phyloP scores from a whole-genome alignment of 768 basidiomycete species.

The Serpula lacrymans region DNA sequence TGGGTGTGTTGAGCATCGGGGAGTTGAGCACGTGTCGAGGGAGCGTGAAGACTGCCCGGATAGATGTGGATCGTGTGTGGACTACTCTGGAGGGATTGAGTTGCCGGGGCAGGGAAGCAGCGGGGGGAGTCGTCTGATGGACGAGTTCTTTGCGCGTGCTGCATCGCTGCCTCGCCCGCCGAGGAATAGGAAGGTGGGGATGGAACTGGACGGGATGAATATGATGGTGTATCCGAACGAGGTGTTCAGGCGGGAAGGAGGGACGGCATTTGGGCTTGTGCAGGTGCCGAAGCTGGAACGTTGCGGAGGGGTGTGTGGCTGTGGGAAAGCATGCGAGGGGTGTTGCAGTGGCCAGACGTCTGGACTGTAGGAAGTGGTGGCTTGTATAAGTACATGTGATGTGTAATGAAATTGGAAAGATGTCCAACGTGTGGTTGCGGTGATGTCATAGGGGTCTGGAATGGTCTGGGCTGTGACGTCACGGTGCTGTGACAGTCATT shows the following conservation, averaged over 20 bases:
- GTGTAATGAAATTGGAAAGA: no score
- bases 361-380: no score
- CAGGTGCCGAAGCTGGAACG: conserved; percentile 65
- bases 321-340: conserved; percentile 54
- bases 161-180: conserved; percentile 68
- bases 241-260: conserved; percentile 38
- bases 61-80: conserved; percentile 63
- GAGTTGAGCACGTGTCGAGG: conserved; percentile 39
- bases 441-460: no score
- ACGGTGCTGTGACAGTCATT: no score
- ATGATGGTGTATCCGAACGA: conserved; percentile 41
- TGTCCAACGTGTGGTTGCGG: no score
- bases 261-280: conserved; percentile 46
- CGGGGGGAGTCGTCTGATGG: conserved; percentile 38
- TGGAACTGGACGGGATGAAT: conserved; percentile 50
- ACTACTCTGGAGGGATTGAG: conserved; percentile 42
- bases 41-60: conserved; percentile 38
- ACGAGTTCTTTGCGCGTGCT: conserved; percentile 64
- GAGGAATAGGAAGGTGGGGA: conserved; percentile 33
- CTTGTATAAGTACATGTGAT: no score
- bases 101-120: conserved; percentile 31
- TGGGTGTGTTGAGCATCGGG: conserved; percentile 71
- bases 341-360: conserved; percentile 39
- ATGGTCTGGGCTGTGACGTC: no score
- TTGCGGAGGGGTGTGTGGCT: conserved; percentile 60